Conservation (phyloP, 768 basidiomycete species). For the Russula olivacea region DNA sequence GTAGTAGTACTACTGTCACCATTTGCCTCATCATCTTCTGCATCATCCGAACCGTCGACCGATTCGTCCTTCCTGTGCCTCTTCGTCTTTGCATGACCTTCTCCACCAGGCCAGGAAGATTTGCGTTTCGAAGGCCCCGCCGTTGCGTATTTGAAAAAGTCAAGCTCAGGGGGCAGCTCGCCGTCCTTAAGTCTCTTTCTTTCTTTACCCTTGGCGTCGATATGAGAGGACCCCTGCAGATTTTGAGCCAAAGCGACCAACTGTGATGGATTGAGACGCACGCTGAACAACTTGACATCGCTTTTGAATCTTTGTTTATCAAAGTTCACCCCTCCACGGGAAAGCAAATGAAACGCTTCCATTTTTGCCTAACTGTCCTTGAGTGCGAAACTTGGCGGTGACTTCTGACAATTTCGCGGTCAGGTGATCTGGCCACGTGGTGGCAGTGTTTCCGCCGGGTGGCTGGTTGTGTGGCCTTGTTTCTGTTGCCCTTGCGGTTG, state of each 20-base stretch:
- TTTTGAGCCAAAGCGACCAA: constrained; percentile 4
- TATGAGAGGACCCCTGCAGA: constrained; percentile 29
- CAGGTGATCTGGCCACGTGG: constrained; percentile 10
- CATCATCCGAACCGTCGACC: constrained; percentile 30
- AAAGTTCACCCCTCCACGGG: constrained; percentile 78
- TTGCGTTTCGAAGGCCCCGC: constrained; percentile 52
- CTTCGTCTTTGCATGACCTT: constrained; percentile 10
- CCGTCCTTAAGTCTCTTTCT: constrained; percentile 32
- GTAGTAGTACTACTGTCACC: constrained; percentile 26
- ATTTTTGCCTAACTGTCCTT: constrained; percentile 33
- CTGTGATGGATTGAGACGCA: constrained; percentile 29
- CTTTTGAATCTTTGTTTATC: constrained; percentile 67
- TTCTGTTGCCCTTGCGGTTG: constrained; percentile 23
- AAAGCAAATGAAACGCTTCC: constrained; percentile 88
- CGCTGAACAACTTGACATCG: constrained; percentile 69
- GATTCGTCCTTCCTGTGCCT: constrained; percentile 12
- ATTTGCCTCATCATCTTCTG: constrained; percentile 27
- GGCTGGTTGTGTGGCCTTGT: constrained; percentile 21
- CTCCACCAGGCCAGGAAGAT: constrained; percentile 20
- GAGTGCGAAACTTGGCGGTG: no score
- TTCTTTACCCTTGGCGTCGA: constrained; percentile 27
- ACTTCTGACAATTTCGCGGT: constrained; percentile 1
- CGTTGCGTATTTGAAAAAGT: constrained; percentile 88
- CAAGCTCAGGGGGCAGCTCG: constrained; percentile 69
- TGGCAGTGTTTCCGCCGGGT: neutral